These are phyloP conservation scores for Phylloporus rhodoxanthus DNA, from an alignment of 768 basidiomycete species.

Conservation along the genomic window DNA sequence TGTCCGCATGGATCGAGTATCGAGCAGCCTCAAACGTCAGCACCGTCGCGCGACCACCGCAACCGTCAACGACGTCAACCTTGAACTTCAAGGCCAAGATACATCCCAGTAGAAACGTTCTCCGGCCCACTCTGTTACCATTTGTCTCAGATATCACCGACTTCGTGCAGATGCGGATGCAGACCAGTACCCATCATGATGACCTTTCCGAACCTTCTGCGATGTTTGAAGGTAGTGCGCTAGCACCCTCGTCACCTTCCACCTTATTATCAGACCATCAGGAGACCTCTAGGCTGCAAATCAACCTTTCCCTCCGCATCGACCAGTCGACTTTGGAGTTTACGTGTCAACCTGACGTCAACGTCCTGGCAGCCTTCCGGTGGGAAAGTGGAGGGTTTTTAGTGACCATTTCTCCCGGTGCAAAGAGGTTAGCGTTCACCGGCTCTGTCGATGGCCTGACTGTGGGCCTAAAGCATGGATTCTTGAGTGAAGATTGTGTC, in stretches of 20 bases:
- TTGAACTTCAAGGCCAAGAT: constrained; percentile 84
- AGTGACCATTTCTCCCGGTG: constrained; percentile 68
- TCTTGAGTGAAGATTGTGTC: constrained; percentile 77
- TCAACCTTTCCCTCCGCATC: constrained; percentile 86
- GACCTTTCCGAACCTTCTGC: constrained; percentile 12
- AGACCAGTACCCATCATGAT: constrained; percentile 37
- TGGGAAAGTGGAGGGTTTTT: constrained; percentile 96
- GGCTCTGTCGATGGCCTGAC: constrained; percentile 79
- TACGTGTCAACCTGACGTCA: constrained; percentile 86
- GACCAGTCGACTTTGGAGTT: constrained; percentile 83
- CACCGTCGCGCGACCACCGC: constrained; percentile 31
- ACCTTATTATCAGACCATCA: constrained; percentile 8
- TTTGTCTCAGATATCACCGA: constrained; percentile 76
- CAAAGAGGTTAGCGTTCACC: constrained; percentile 65
- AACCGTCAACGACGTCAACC: constrained; percentile 57
- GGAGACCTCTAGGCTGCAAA: constrained; percentile 48
- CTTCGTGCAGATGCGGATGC: constrained; percentile 65
- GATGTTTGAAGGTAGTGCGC: constrained; percentile 4
- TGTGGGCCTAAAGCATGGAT: constrained; percentile 77
- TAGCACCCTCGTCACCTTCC: constrained; percentile 17
- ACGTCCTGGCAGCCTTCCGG: constrained; percentile 80
- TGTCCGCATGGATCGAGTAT: constrained; percentile 83
- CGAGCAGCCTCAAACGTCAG: constrained; percentile 46
- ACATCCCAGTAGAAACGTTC: constrained; percentile 80
- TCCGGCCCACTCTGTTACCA: constrained; percentile 76